A percentile compares a stretch with the other conserved stretches of the same genome.
Conservation (phyloP, 768 basidiomycete species). For the Crassisporium funariophilum region DNA sequence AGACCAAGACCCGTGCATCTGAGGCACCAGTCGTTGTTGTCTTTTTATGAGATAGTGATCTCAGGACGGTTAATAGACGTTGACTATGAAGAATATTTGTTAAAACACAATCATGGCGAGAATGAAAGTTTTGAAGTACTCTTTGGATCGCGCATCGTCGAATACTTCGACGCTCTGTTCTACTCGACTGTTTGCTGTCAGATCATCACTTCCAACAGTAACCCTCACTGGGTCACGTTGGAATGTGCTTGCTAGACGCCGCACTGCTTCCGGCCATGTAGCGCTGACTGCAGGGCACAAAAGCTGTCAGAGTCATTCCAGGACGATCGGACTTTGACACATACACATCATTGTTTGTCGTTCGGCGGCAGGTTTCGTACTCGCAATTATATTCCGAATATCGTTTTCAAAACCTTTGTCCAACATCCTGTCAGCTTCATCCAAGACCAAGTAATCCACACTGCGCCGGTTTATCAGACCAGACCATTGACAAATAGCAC, state of each 20-base stretch:
- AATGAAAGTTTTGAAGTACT: slow-evolving; percentile 52
- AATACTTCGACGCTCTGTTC: slow-evolving; percentile 92
- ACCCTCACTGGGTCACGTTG: slow-evolving; percentile 83
- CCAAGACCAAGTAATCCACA: slow-evolving; percentile 89
- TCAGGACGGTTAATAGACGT: slow-evolving; percentile 61
- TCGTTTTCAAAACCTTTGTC: slow-evolving; percentile 99
- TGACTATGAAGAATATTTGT: slow-evolving; percentile 43
- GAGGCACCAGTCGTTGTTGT: slow-evolving; percentile 47
- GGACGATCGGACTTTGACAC: slow-evolving; percentile 30
- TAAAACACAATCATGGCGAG: background rate
- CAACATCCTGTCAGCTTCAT: slow-evolving; percentile 98
- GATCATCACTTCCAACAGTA: slow-evolving; percentile 93
- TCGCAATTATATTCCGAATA: slow-evolving; percentile 85
- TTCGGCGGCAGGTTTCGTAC: slow-evolving; percentile 63
- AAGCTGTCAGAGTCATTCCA: background rate
- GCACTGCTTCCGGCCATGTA: slow-evolving; percentile 96
- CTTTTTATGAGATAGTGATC: slow-evolving; percentile 60
- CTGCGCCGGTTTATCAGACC: slow-evolving; percentile 36
- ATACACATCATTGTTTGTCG: slow-evolving; percentile 95
- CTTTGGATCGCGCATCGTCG: slow-evolving; percentile 82
- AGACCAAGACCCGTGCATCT: slow-evolving; percentile 81
- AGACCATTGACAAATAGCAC: slow-evolving; percentile 1
- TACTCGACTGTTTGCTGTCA: slow-evolving; percentile 93
- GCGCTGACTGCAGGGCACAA: slow-evolving; percentile 72
- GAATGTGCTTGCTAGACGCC: slow-evolving; percentile 87